phyloP scores from a whole-genome alignment of 2,329 filamentous ascomycete genomes.

The Graphium sp. region DNA sequence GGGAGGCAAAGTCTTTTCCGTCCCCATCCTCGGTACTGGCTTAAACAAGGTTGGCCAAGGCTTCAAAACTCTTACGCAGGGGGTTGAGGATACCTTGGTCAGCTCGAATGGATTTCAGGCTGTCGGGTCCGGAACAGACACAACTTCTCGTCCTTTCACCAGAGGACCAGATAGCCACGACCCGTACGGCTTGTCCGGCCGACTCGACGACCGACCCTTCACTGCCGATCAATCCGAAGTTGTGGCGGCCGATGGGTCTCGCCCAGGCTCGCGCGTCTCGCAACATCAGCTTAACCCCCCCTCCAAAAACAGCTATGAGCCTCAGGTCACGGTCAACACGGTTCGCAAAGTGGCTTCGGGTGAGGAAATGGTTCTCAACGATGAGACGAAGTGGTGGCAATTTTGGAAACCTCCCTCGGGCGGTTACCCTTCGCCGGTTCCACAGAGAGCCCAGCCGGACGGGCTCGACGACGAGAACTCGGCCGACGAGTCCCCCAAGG shows the following conservation, averaged over 20 bases:
- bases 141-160: no score
- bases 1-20: slow-evolving; percentile 11
- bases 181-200: no score
- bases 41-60: slow-evolving; percentile 19
- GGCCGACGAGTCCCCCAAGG: slow-evolving; percentile 20
- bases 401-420: slow-evolving; percentile 49
- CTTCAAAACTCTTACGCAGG: slow-evolving; percentile 28
- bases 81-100: slow-evolving; percentile 33
- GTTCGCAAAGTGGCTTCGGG: slow-evolving; percentile 30
- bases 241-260: no score
- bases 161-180: no score
- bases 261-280: no score
- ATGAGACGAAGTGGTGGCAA: slow-evolving; percentile 36
- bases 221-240: no score
- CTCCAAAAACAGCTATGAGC: slow-evolving; percentile 14
- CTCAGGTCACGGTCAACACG: slow-evolving; percentile 33
- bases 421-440: slow-evolving; percentile 42
- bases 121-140: no score
- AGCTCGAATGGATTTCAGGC: slow-evolving; percentile 36
- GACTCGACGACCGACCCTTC: no score
- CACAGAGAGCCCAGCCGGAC: slow-evolving; percentile 31
- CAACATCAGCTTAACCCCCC: no score
- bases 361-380: slow-evolving; percentile 28
- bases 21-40: slow-evolving; percentile 16
- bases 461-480: no score